Evolutionary conservation across 2,329 filamentous ascomycete species (phyloP).

Genomic region (Alternaria arborescens): DNA sequence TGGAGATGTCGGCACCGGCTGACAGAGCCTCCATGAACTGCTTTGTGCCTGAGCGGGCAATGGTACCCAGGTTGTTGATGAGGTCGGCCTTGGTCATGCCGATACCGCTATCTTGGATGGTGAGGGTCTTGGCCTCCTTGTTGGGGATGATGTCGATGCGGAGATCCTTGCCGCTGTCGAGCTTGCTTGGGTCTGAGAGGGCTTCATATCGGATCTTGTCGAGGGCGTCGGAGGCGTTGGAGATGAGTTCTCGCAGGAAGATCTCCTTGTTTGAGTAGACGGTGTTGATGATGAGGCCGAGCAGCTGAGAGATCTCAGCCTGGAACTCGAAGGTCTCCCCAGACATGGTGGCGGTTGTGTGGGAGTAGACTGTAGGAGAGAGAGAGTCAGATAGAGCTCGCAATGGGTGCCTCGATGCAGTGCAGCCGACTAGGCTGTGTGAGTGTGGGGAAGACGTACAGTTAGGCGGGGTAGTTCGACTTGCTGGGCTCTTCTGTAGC

Average conservation of each 20-base stretch:
- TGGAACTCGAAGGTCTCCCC: slow-evolving; percentile 99
- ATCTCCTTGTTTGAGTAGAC: slow-evolving; percentile 99
- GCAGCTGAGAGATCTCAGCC: slow-evolving; percentile 99
- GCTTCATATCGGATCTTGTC: slow-evolving; percentile 99
- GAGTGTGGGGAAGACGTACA: slow-evolving; percentile 24
- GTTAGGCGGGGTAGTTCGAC: slow-evolving; percentile 31
- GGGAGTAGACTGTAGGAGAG: slow-evolving; percentile 22
- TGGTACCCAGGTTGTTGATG: slow-evolving; percentile 99
- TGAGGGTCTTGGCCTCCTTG: slow-evolving; percentile 97
- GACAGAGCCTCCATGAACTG: slow-evolving; percentile 99
- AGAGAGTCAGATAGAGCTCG: too few species aligned
- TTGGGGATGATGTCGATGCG: slow-evolving; percentile 99
- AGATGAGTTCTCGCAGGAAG: slow-evolving; percentile 97
- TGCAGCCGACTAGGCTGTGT: slow-evolving; percentile 18
- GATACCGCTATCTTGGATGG: slow-evolving; percentile 97
- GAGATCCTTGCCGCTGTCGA: slow-evolving; percentile 97
- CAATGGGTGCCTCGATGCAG: slow-evolving; percentile 6
- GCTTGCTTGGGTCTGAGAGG: slow-evolving; percentile 95
- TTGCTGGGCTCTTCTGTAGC: slow-evolving; percentile 32
- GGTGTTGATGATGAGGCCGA: slow-evolving; percentile 99
- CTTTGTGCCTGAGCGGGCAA: slow-evolving; percentile 98
- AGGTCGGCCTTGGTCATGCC: slow-evolving; percentile 99
- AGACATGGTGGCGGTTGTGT: slow-evolving; percentile 70
- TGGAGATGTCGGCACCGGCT: slow-evolving; percentile 98
- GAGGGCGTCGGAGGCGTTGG: slow-evolving; percentile 97